Conservation (phyloP, 208 protist species). For the Naegleria lovaniensis region DNA sequence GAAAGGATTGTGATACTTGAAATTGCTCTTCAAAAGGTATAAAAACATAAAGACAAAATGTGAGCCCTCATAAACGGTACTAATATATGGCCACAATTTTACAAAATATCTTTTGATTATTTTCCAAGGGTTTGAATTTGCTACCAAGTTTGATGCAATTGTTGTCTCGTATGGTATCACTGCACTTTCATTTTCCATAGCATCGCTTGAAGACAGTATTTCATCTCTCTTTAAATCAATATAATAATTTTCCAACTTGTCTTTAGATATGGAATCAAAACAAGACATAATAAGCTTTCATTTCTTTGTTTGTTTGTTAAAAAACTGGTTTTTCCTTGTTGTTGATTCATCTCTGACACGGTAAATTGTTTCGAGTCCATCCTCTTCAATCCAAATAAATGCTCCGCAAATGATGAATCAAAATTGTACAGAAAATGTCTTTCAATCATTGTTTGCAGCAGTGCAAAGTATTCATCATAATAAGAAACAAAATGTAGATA, state of each 20-base stretch:
- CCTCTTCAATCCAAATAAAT: conserved; percentile 22
- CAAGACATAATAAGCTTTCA: neutral
- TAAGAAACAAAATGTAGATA: neutral
- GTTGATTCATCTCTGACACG: neutral
- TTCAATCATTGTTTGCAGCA: neutral
- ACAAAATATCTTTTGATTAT: neutral
- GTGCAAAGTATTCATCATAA: conserved; percentile 13
- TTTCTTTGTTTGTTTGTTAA: neutral
- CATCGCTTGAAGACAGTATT: neutral
- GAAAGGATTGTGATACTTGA: neutral
- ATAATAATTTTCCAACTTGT: neutral
- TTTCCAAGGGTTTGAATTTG: neutral
- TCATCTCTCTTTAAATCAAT: neutral
- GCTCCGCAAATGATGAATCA: conserved; percentile 11
- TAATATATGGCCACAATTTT: conserved; percentile 15
- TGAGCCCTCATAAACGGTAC: neutral
- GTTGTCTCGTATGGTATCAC: neutral
- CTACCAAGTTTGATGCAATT: neutral
- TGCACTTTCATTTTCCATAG: neutral
- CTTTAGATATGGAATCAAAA: conserved; percentile 20
- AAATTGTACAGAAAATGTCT: conserved; percentile 10
- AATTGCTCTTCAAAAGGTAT: neutral
- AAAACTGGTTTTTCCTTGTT: neutral
- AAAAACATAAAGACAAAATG: neutral
- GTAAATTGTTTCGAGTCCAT: neutral